phyloP scores from a whole-genome alignment of 176 grass and related monocot species.

The Areca catechu region DNA sequence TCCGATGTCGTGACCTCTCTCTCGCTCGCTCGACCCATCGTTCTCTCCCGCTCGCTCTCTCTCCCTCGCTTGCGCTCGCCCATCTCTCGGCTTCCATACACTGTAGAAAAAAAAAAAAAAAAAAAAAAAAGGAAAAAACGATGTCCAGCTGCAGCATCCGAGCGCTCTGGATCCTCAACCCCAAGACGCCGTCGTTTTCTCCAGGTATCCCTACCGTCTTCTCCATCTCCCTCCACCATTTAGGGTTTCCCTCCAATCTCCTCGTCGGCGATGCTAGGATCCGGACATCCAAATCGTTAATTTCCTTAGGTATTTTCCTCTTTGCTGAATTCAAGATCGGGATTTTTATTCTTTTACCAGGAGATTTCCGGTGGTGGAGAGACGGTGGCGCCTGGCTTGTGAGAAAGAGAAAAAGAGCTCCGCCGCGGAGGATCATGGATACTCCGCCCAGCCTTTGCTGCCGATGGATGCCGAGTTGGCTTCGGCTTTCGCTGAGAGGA shows the following conservation, averaged over 20 bases:
- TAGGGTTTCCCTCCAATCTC: not conserved
- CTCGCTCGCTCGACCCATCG: no score
- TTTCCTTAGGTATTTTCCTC: not conserved
- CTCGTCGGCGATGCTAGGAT: no score
- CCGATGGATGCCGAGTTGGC: slow-evolving; percentile 59
- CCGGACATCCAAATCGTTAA: no score
- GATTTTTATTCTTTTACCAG: slow-evolving; percentile 2
- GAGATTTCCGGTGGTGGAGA: slow-evolving; percentile 84
- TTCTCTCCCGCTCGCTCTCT: no score
- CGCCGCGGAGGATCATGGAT: not conserved
- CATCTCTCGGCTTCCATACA: no score
- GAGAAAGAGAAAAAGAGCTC: slow-evolving; percentile 24
- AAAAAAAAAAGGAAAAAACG: no score
- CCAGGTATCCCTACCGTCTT: slow-evolving; percentile 32
- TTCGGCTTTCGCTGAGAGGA: slow-evolving; percentile 54
- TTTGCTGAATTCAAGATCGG: not conserved
- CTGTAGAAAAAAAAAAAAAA: no score
- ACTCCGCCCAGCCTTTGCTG: slow-evolving; percentile 20
- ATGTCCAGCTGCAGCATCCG: slow-evolving; percentile 49
- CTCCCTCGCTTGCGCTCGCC: no score
- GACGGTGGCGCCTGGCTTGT: slow-evolving; percentile 56
- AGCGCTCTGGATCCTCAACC: slow-evolving; percentile 74
- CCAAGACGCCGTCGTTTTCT: slow-evolving; percentile 59
- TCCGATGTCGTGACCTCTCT: no score
- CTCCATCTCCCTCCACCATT: not conserved